Evolutionary conservation across 208 protist species (phyloP), one percentile per base, ranked within the genome.

Genomic region (Trypanosoma melophagium): DNA sequence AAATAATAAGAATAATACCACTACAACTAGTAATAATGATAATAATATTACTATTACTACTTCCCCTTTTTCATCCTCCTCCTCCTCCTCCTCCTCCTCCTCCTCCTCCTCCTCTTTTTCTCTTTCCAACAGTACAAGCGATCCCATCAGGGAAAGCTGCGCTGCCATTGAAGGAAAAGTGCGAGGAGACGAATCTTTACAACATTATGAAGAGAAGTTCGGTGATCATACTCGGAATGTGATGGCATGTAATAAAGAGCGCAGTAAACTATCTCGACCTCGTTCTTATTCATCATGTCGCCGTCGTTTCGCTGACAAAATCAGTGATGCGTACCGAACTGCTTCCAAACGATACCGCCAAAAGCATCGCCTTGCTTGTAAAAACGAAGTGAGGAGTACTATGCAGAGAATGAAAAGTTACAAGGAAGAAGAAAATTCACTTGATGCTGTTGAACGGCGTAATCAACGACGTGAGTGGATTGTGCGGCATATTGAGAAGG

Each of bases 281-380:
- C 69, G 47, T 24, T 69, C 61, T 4, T 74, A 74, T 40, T 74
- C 69, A 16, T 68, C 60, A 42, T 74, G 60, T 41, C 60, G 69
- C 3, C 60, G 44, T 31, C 25, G 35, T 1, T 38, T 74, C 42
- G 52, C 59, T 16, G 61, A 68, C 24, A 74, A 56, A 35, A 68
- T 74, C 25, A 12, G 40, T 12, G 17, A 51, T 35, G 61, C 61
- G 0, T 74, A 74, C 38, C n/a, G 19, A 28, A 40, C 24, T 50
- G 52, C 45, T 16, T 31, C 58, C 24, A 58, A 40, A 24, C 51
- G 24, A 9, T 69, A 69, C 28, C 31, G 40, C 8, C 35, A 12
- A 25, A 25, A 44, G 21, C 16, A 21, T 24, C 9, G 17, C 19
- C 25, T 1, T 24, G 8, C 45, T 14, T 13, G n/a, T 22, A 57